Percentiles rank a stretch among this genome's conserved stretches.
Conservation (phyloP, 2,329 filamentous ascomycete genomes). For the Sarocladium strictum region DNA sequence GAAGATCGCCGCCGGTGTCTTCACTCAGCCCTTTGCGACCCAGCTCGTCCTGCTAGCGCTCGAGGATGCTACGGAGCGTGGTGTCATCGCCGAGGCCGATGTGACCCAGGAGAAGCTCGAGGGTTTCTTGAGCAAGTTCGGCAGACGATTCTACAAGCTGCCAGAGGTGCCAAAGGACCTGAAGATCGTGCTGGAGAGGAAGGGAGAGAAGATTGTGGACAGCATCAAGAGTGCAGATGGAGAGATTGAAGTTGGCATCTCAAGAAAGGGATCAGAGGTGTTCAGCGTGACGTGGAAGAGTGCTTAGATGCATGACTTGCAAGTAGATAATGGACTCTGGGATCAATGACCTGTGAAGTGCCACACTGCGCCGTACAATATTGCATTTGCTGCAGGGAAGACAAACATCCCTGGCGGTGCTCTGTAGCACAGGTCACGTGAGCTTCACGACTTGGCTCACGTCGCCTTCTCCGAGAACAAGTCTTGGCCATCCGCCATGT, state of each 20-base stretch:
- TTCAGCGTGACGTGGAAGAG: slow-evolving; percentile 33
- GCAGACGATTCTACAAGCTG: slow-evolving; percentile 47
- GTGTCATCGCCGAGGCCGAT: slow-evolving; percentile 43
- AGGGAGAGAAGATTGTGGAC: slow-evolving; percentile 31
- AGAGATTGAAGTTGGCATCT: slow-evolving; percentile 38
- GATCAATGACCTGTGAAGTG: too few relatives aligned
- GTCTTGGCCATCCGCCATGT: background rate
- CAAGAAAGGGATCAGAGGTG: slow-evolving; percentile 32
- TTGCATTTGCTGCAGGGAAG: too few relatives aligned
- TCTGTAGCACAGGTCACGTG: background rate
- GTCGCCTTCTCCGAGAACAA: background rate
- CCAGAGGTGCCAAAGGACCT: slow-evolving; percentile 19
- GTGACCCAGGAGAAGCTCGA: slow-evolving; percentile 49
- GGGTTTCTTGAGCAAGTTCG: slow-evolving; percentile 47
- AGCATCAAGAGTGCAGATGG: slow-evolving; percentile 32
- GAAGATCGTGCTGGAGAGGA: slow-evolving; percentile 33
- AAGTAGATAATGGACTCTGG: too few relatives aligned
- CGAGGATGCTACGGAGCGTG: slow-evolving; percentile 53
- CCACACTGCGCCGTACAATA: too few relatives aligned
- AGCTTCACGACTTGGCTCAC: background rate
- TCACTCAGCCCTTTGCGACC: slow-evolving; percentile 68
- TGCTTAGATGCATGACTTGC: background rate
- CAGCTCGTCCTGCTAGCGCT: slow-evolving; percentile 57
- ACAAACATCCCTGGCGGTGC: too few relatives aligned
- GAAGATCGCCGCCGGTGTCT: slow-evolving; percentile 61